Evolutionary conservation across 805 yeast species (phyloP).

Genomic region (Saturnispora sanitii): DNA sequence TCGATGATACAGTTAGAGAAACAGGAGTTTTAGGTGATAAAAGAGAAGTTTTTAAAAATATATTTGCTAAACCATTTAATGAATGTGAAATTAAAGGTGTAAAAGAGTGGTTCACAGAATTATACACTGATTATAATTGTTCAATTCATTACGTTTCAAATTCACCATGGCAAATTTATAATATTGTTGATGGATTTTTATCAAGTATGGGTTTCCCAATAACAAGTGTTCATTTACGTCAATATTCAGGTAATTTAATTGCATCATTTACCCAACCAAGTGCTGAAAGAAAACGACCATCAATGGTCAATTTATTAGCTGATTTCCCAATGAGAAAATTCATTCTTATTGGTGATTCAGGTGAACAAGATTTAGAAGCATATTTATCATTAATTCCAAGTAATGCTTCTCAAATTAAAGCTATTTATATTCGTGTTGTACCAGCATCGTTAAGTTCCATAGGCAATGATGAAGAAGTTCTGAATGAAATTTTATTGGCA

Average conservation of each 20-base stretch:
- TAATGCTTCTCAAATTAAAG: constrained; percentile 56
- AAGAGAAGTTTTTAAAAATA: constrained; percentile 69
- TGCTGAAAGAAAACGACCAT: constrained; percentile 63
- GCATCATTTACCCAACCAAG: constrained; percentile 82
- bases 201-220: constrained; percentile 48
- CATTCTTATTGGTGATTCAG: constrained; percentile 87
- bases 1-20: constrained; percentile 86
- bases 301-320: constrained; percentile 49
- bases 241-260: constrained; percentile 73
- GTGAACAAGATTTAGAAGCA: constrained; percentile 91
- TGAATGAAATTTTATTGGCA: constrained; percentile 17
- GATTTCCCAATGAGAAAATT: constrained; percentile 77
- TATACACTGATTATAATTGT: constrained; percentile 34
- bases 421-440: constrained; percentile 75
- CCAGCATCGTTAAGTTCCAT: constrained; percentile 53
- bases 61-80: constrained; percentile 54
- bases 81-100: constrained; percentile 72
- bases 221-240: constrained; percentile 82
- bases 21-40: constrained; percentile 90
- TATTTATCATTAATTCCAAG: constrained; percentile 58
- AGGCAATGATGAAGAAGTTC: constrained; percentile 28
- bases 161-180: constrained; percentile 84
- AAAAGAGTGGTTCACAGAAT: constrained; percentile 55
- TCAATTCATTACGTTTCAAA: constrained; percentile 88
- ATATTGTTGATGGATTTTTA: constrained; percentile 49